Base-by-base conservation (phyloP, 345 rosid species). In the Gynandropsis gynandra region DNA sequence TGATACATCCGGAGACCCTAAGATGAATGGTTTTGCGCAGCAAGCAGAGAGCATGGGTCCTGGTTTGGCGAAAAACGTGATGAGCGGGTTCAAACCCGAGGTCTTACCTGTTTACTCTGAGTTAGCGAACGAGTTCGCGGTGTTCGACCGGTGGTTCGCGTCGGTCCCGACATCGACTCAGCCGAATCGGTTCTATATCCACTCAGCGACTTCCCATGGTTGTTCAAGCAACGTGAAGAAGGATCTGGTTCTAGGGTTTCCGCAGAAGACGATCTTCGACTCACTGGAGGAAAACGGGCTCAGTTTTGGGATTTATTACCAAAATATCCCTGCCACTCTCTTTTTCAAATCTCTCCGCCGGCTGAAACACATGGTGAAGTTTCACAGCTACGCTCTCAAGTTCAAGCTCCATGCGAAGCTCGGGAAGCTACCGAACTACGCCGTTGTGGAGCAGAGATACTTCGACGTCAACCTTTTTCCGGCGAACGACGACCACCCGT, bases 81-180 rank as follows among this genome's bases (percentile, higher is more conserved):
- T 92, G 99, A 67, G 82, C 57, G 97, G 97, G 64, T 93, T 93
- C 71, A 69, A 78, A 38, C 97, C 97, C 29, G 35, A 16, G 14
- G 64, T 71, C 4, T 39, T 93, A 20, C 97, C 97, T 46, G 71
- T 85, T 12, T 93, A 85, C 76, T 66, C 95, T 3, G 78, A 72
- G 70, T 59, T 93, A 32, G 95, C 94, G 2, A 85, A 80, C 72
- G 82, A 88, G 74, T 93, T 85, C 74, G 94, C 77, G 0, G 73
- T 93, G 1, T 81, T 93, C 71, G 99, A 93, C 73, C 74, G 88
- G 61, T 93, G 99, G 99, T 93, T 93, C 70, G 97, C 99, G 0
- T 85, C 99, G 48, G 95, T 93, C 11, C 99, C 99, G 4, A 77
- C 97, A 21, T 93, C 99, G 12, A 93, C 99, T 34, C 99, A 93